Percentiles rank a stretch among this genome's conserved stretches.
Evolutionary conservation across 2,329 filamentous ascomycete species (phyloP).

Genomic region (Sporothrix inflata): DNA sequence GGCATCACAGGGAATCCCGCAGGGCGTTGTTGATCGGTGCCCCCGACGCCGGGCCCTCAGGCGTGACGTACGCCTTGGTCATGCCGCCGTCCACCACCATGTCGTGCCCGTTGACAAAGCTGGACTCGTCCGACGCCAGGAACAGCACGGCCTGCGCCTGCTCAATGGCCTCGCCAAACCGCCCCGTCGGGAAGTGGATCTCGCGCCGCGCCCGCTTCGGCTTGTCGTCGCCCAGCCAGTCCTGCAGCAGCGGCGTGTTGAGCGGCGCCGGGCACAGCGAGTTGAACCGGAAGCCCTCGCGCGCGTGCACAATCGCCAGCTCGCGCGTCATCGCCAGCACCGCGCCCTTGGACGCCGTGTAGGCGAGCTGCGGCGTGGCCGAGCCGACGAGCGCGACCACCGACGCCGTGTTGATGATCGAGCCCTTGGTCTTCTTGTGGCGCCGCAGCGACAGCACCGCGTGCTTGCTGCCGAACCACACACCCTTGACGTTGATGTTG

Average conservation of each 20-base stretch:
- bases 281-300: slow-evolving; percentile 89
- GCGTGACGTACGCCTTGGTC: slow-evolving; percentile 84
- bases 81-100: slow-evolving; percentile 96
- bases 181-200: slow-evolving; percentile 84
- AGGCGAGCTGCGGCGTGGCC: slow-evolving; percentile 86
- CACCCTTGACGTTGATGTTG: slow-evolving; percentile 94
- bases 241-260: slow-evolving; percentile 88
- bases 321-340: slow-evolving; percentile 89
- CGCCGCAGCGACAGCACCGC: slow-evolving; percentile 80
- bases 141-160: slow-evolving; percentile 89
- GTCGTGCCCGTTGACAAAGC: slow-evolving; percentile 88
- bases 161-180: slow-evolving; percentile 92
- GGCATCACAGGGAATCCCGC: slow-evolving; percentile 41
- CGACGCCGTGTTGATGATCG: slow-evolving; percentile 90
- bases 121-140: slow-evolving; percentile 82
- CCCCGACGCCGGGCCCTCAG: slow-evolving; percentile 59
- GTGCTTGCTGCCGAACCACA: slow-evolving; percentile 96
- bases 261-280: slow-evolving; percentile 85
- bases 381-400: slow-evolving; percentile 86
- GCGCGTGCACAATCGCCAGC: slow-evolving; percentile 86
- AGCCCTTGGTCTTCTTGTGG: slow-evolving; percentile 76
- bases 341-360: slow-evolving; percentile 92
- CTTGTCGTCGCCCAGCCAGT: slow-evolving; percentile 88
- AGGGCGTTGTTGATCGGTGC: slow-evolving; percentile 64
- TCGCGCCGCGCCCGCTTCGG: slow-evolving; percentile 81